Conservation (phyloP, 305 asterid genomes). For the Ilex paraguariensis region DNA sequence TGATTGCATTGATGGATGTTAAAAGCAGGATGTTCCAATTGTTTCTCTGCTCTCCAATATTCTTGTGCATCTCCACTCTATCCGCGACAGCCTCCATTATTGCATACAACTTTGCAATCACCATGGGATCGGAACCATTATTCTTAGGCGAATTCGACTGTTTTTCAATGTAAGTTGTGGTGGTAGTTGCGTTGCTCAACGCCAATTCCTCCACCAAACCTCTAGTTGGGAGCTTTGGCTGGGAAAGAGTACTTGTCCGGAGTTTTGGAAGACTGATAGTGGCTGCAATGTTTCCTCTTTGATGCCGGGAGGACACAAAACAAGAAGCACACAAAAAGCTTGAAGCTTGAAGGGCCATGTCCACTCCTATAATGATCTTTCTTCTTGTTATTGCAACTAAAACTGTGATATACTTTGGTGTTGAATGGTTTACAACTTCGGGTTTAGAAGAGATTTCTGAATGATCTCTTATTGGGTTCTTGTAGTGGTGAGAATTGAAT, state of each 20-base stretch:
- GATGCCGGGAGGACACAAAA: neutral
- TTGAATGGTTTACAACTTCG: too few relatives aligned
- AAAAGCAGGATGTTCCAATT: constrained; percentile 40
- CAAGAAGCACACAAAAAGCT: too few relatives aligned
- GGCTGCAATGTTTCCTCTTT: constrained; percentile 4
- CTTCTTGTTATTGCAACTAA: too few relatives aligned
- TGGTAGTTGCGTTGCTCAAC: too few relatives aligned
- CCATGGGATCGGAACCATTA: constrained; percentile 8
- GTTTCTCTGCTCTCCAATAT: constrained; percentile 37
- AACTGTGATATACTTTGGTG: too few relatives aligned
- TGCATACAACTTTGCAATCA: constrained; percentile 27
- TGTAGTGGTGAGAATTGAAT: too few relatives aligned
- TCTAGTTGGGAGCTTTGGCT: constrained; percentile 6
- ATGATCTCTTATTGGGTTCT: too few relatives aligned
- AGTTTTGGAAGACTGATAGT: constrained; percentile 11
- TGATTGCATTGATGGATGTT: constrained; percentile 35
- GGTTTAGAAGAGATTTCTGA: too few relatives aligned
- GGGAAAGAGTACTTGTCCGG: constrained; percentile 3
- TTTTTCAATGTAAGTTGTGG: too few relatives aligned
- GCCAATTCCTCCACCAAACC: constrained; percentile 9
- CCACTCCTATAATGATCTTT: too few relatives aligned
- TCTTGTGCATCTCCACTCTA: constrained; percentile 44
- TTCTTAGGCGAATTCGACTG: too few relatives aligned
- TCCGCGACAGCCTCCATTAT: constrained; percentile 38
- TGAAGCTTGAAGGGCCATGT: too few relatives aligned